A percentile compares a stretch with the other conserved stretches of the same genome.
Conservation (phyloP, 2,329 filamentous ascomycete species). For the Diaporthe sp. region DNA sequence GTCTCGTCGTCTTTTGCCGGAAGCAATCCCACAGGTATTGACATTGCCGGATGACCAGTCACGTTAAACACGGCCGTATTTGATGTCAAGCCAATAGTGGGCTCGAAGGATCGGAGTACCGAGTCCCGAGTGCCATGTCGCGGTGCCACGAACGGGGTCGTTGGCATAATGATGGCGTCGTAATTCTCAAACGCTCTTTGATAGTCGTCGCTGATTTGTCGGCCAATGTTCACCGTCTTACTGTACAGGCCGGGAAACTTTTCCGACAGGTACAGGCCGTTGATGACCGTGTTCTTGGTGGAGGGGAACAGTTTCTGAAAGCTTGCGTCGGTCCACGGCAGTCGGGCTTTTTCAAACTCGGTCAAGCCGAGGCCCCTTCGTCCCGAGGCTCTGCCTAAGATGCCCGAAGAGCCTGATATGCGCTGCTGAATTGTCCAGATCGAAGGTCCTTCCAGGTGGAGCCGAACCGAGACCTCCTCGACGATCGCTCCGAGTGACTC, state of each 20-base stretch:
- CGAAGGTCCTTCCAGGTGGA: slow-evolving; percentile 13
- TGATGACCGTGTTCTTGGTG: slow-evolving; percentile 61
- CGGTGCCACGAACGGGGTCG: slow-evolving; percentile 46
- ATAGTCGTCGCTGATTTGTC: slow-evolving; percentile 61
- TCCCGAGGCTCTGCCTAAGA: slow-evolving; percentile 47
- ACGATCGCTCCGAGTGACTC: not conserved
- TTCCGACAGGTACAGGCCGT: slow-evolving; percentile 46
- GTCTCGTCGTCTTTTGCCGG: slow-evolving; percentile 42
- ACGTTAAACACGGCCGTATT: slow-evolving; percentile 71
- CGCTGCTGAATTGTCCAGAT: slow-evolving; percentile 25
- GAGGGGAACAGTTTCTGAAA: slow-evolving; percentile 19
- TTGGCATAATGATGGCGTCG: slow-evolving; percentile 63
- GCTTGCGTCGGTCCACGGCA: not conserved
- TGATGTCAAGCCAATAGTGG: slow-evolving; percentile 55
- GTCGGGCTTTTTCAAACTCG: slow-evolving; percentile 27
- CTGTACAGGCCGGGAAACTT: slow-evolving; percentile 47
- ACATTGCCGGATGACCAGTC: slow-evolving; percentile 68
- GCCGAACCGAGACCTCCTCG: not conserved
- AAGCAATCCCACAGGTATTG: slow-evolving; percentile 47
- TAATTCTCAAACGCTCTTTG: slow-evolving; percentile 54
- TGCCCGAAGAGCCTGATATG: slow-evolving; percentile 47
- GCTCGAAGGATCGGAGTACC: slow-evolving; percentile 8
- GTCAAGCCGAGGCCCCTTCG: slow-evolving; percentile 46
- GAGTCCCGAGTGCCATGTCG: not conserved
- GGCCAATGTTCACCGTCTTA: slow-evolving; percentile 62